Evolutionary conservation across 306 rosid species (phyloP).

Genomic region (peach (Prunus persica)): DNA sequence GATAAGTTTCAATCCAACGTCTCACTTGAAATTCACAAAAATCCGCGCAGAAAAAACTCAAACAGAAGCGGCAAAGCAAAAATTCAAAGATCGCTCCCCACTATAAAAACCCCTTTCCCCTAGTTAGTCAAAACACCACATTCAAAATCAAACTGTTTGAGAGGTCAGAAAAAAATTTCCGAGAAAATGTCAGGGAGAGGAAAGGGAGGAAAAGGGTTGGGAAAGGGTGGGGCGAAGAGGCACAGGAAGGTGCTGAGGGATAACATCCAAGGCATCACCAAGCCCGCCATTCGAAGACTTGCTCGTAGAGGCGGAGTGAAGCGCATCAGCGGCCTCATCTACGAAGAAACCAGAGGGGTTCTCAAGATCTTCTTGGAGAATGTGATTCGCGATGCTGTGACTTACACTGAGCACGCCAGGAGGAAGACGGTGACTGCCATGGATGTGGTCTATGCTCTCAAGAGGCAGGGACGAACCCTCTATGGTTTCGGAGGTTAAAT

Average conservation of each 20-base stretch:
- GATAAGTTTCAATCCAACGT: conserved; percentile 10
- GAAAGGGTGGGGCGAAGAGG: conserved; percentile 32
- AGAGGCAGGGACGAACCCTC: conserved; percentile 33
- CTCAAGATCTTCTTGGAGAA: conserved; percentile 33
- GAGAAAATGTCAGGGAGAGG: conserved; percentile 28
- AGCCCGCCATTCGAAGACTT: conserved; percentile 25
- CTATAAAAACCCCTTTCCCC: neutral
- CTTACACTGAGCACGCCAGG: conserved; percentile 31
- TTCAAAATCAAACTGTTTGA: neutral
- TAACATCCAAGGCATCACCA: conserved; percentile 29
- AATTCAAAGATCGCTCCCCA: neutral
- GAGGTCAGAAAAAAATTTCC: neutral
- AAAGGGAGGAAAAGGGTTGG: conserved; percentile 30
- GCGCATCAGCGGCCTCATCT: conserved; percentile 32
- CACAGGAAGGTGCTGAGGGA: conserved; percentile 34
- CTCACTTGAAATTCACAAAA: neutral
- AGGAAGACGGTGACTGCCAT: conserved; percentile 36
- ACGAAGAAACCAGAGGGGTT: conserved; percentile 32
- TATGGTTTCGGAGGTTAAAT: conserved; percentile 28
- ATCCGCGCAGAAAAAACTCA: neutral
- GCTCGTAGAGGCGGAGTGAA: conserved; percentile 32
- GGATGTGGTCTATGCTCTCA: conserved; percentile 32
- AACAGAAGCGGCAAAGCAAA: neutral
- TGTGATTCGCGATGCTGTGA: conserved; percentile 30
- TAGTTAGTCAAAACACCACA: neutral